Evolutionary conservation across 2,329 filamentous ascomycete genomes (phyloP), one percentile per base, ranked within the genome.

Genomic region (Pseudocercospora macadamiae): DNA sequence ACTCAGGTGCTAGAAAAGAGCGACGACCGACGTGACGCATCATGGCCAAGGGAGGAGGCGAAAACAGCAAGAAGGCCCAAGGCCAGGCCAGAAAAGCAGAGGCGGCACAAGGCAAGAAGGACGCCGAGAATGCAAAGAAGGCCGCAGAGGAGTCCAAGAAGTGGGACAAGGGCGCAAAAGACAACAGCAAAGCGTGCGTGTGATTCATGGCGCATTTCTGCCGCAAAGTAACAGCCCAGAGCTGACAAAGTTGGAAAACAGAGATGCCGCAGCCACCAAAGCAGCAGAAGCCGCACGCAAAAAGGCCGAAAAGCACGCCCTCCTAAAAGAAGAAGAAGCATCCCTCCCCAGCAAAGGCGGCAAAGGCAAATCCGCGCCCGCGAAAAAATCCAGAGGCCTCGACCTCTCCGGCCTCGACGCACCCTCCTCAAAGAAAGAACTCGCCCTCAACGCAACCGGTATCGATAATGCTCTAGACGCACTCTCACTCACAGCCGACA

Each of bases 401-500:
- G 89, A 93, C 70, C 83, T 93, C 37, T 84, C 83, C 16, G 87
- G 90, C 73, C 87, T 96, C 64, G 90, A 95, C 68, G 72, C 76
- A 1, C 74, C 79, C 3, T 74, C 77, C 62, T 78, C 73, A 7
- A 71, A 69, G 60, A 81, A 81, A 63, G 77, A 79, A 12, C 75
- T 86, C 8, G 76, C 89, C 0, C 83, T 97, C 69, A 93, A 89
- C 74, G 93, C 92, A 3, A 83, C 89, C 0, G 92, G 92, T 70
- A 96, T 99, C 75, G 93, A 97, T 74, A 93, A 97, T 70, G 92
- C 92, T 0, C 85, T 97, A 51, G 93, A 97, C 69, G 92, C 92
- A 2, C 84, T 97, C 25, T 86, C 86, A 2, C 76, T 97, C 53
- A 85, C 85, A 2, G 51, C 83, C 9, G 81, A 83, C 14, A 76